A percentile compares a stretch with the other conserved stretches of the same genome.
Evolutionary conservation across 1,284 basidiomycete species (phyloP).

Genomic region (Boletus semigastroideus): DNA sequence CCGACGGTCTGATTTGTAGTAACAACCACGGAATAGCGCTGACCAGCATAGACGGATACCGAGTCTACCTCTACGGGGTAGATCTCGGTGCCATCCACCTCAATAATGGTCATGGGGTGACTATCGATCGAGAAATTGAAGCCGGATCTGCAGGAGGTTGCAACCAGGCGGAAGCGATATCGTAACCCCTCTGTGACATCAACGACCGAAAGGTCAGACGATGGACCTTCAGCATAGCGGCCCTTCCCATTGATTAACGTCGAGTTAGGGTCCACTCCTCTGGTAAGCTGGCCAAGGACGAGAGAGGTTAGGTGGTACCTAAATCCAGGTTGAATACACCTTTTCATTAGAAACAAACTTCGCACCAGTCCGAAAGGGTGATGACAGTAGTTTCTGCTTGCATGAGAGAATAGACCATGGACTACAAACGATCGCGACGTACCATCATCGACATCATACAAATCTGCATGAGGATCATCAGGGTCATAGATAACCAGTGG

Average conservation of each 20-base stretch:
- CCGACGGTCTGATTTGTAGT: slow-evolving; percentile 30
- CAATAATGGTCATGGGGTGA: slow-evolving; percentile 41
- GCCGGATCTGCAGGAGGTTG: slow-evolving; percentile 33
- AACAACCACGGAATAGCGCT: slow-evolving; percentile 40
- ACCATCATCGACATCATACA: slow-evolving; percentile 42
- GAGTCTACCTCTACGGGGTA: slow-evolving; percentile 41
- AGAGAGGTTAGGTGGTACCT: slow-evolving; percentile 27
- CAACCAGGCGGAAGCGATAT: slow-evolving; percentile 36
- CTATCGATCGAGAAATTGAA: slow-evolving; percentile 43
- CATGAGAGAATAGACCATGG: background rate
- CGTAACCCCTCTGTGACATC: slow-evolving; percentile 23
- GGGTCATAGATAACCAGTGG: slow-evolving; percentile 40
- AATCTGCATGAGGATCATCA: slow-evolving; percentile 28
- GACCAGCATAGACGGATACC: slow-evolving; percentile 39
- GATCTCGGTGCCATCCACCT: slow-evolving; percentile 47
- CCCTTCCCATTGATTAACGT: slow-evolving; percentile 52
- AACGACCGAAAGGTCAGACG: slow-evolving; percentile 34
- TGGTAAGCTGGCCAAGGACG: too few relatives aligned
- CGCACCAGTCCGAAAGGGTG: slow-evolving; percentile 32
- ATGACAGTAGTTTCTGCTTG: slow-evolving; percentile 27
- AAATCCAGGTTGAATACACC: background rate
- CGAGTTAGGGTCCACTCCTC: slow-evolving; percentile 29
- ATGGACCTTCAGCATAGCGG: slow-evolving; percentile 36
- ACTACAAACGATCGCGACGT: background rate
- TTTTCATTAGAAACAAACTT: background rate